Percentiles rank a stretch among this genome's conserved stretches.
These are phyloP conservation scores for Alternaria viburni DNA, from an alignment of 2,329 filamentous ascomycete genomes.

Conservation along the genomic window DNA sequence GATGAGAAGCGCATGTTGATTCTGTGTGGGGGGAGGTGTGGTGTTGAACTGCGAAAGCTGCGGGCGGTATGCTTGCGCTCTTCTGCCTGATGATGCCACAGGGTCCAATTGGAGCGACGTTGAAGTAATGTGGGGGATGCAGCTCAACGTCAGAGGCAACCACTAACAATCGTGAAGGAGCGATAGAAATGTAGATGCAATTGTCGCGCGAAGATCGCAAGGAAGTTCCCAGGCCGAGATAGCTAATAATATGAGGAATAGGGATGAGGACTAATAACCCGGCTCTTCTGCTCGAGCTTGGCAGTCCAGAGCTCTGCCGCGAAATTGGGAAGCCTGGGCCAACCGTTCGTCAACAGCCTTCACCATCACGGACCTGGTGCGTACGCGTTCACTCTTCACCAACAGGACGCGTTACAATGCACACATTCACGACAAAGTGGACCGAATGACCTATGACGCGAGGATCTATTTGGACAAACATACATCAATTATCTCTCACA, in stretches of 20 bases:
- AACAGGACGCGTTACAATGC: not conserved
- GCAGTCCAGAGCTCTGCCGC: constrained; percentile 13
- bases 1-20: constrained; percentile 60
- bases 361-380: not conserved
- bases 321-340: constrained; percentile 15
- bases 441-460: not conserved
- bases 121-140: constrained; percentile 26
- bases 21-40: constrained; percentile 14
- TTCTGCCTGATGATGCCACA: constrained; percentile 29
- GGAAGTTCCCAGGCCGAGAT: not conserved
- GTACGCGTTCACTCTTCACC: not conserved
- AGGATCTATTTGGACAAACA: not conserved
- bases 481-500: not conserved
- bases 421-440: not conserved
- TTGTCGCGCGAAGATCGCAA: not conserved
- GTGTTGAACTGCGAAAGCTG: constrained; percentile 7
- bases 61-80: constrained; percentile 11
- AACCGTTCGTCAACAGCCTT: constrained; percentile 6
- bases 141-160: constrained; percentile 14
- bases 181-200: constrained; percentile 3
- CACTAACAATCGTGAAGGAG: constrained; percentile 13
- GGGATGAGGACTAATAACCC: constrained; percentile 5
- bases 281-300: constrained; percentile 1
- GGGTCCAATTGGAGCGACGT: constrained; percentile 24
- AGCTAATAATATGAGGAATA: constrained; percentile 10